Conservation (phyloP, 257 asterid species). For the Handroanthus guayacan region DNA sequence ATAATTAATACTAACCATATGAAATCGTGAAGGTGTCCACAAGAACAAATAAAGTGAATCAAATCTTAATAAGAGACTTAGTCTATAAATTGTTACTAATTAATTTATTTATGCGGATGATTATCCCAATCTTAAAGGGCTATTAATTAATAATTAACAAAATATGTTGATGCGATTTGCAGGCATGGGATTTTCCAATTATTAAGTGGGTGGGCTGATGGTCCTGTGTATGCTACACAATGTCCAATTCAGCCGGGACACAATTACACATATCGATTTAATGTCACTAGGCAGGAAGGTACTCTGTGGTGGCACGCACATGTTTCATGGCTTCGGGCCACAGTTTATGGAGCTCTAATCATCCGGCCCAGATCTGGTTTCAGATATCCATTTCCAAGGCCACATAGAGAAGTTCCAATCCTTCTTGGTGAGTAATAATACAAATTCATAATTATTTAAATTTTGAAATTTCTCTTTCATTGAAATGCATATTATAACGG, state of each 20-base stretch:
- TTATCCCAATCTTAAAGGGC: not conserved
- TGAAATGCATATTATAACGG: too few species aligned
- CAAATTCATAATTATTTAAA: too few species aligned
- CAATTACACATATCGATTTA: slow-evolving; percentile 66
- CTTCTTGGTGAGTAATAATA: slow-evolving; percentile 53
- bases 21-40: too few species aligned
- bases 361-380: slow-evolving; percentile 68
- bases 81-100: too few species aligned
- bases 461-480: too few species aligned
- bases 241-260: slow-evolving; percentile 73
- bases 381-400: slow-evolving; percentile 69
- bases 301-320: slow-evolving; percentile 97
- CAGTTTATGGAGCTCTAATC: slow-evolving; percentile 70
- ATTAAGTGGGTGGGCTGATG: slow-evolving; percentile 78
- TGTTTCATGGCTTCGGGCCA: slow-evolving; percentile 62
- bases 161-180: slow-evolving; percentile 2
- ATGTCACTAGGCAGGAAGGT: slow-evolving; percentile 65
- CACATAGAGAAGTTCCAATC: slow-evolving; percentile 68
- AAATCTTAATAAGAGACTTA: too few species aligned
- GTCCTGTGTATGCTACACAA: slow-evolving; percentile 68
- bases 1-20: not conserved
- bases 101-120: too few species aligned
- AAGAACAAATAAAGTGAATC: too few species aligned
- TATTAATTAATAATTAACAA: not conserved
- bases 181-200: slow-evolving; percentile 83